These are phyloP conservation scores for Neophaeococcomyces mojaviensis DNA, from an alignment of 2,329 filamentous ascomycete genomes.

Conservation along the genomic window DNA sequence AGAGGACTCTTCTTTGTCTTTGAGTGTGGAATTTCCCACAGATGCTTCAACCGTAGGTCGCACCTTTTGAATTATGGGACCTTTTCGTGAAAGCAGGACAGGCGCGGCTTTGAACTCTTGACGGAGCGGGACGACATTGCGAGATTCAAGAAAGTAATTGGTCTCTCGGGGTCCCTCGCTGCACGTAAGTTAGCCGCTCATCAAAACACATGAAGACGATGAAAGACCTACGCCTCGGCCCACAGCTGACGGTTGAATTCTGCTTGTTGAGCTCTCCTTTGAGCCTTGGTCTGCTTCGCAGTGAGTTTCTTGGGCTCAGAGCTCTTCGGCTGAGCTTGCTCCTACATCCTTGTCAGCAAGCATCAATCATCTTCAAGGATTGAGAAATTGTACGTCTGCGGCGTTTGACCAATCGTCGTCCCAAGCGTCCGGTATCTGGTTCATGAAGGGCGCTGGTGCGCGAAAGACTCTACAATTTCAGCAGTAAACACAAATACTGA, in stretches of 20 bases:
- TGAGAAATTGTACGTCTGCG: slow-evolving; percentile 53
- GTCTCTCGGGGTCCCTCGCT: slow-evolving; percentile 64
- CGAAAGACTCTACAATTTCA: not conserved
- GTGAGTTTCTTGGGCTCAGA: slow-evolving; percentile 39
- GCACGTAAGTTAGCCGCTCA: slow-evolving; percentile 8
- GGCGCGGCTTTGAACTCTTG: slow-evolving; percentile 72
- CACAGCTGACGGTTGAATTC: slow-evolving; percentile 81
- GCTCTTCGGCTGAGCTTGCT: slow-evolving; percentile 17
- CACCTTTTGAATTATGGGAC: slow-evolving; percentile 17
- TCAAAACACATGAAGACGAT: slow-evolving; percentile 8
- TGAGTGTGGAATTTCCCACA: slow-evolving; percentile 27
- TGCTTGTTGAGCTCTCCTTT: slow-evolving; percentile 69
- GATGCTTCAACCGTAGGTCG: slow-evolving; percentile 13
- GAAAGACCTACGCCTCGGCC: slow-evolving; percentile 67
- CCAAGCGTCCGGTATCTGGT: slow-evolving; percentile 63
- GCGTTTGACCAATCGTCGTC: slow-evolving; percentile 82
- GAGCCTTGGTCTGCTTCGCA: slow-evolving; percentile 60
- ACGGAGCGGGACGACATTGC: slow-evolving; percentile 52
- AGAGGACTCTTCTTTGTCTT: slow-evolving; percentile 54
- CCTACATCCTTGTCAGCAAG: not conserved
- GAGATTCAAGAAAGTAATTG: slow-evolving; percentile 66
- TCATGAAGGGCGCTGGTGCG: slow-evolving; percentile 15
- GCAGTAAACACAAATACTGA: slow-evolving; percentile 5
- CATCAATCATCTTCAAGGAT: slow-evolving; percentile 1
- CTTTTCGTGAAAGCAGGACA: slow-evolving; percentile 74